phyloP scores from a whole-genome alignment of 2,329 filamentous ascomycete species.

The Pseudohalonectria lignicola region DNA sequence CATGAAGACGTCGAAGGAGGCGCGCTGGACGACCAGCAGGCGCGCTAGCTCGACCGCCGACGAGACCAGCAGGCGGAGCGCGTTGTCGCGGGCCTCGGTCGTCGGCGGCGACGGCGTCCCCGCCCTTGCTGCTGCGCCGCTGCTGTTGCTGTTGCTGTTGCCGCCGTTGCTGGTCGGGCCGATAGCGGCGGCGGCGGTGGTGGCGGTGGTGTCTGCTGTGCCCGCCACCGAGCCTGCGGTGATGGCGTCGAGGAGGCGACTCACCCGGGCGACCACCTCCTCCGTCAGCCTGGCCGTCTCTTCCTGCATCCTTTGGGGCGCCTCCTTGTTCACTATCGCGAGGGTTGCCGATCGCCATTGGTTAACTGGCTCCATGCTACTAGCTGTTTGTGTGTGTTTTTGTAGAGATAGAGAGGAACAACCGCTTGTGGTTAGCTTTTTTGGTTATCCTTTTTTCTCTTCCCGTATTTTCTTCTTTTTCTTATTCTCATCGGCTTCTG shows the following conservation, averaged over 20 bases:
- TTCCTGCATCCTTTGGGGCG: slow-evolving; percentile 29
- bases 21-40: slow-evolving; percentile 46
- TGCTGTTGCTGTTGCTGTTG: slow-evolving; percentile 8
- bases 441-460: too few relatives aligned
- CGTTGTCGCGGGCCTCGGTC: slow-evolving; percentile 35
- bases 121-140: not conserved
- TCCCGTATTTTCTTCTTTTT: too few relatives aligned
- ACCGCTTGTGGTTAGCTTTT: too few relatives aligned
- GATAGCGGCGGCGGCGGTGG: not conserved
- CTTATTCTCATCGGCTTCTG: too few relatives aligned
- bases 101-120: not conserved
- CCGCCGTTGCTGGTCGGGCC: not conserved
- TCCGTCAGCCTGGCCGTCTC: slow-evolving; percentile 32
- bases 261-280: slow-evolving; percentile 32
- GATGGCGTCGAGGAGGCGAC: slow-evolving; percentile 36
- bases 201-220: slow-evolving; percentile 10
- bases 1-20: slow-evolving; percentile 44
- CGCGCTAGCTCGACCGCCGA: slow-evolving; percentile 45
- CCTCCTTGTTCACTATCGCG: slow-evolving; percentile 44
- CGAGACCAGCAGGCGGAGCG: slow-evolving; percentile 39
- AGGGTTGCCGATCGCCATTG: slow-evolving; percentile 58
- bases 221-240: slow-evolving; percentile 18
- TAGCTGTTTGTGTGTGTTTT: slow-evolving; percentile 3
- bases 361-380: slow-evolving; percentile 32
- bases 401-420: too few relatives aligned